Base-by-base conservation (phyloP, 495 filamentous ascomycete genomes). In the Penicillium tannophilum region DNA sequence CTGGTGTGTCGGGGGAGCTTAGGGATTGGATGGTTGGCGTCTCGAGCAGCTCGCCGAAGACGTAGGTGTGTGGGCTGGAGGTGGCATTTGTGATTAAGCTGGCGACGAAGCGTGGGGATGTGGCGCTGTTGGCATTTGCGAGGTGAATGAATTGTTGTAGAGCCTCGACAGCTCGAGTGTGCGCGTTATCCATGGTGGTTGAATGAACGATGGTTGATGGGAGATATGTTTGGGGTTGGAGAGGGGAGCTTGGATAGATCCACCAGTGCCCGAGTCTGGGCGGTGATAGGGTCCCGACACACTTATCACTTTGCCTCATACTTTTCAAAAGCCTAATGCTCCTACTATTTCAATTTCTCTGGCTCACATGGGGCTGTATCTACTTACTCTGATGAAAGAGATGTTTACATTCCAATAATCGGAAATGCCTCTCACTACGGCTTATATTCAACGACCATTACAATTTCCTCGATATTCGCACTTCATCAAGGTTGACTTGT, bases 1-100 rank as follows among this genome's bases (percentile, higher is more conserved):
- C 66, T 26, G 76, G 74, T 9, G 72, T 74, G 12, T 77, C 72
- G 26, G 74, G 60, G 14, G 75, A 69, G 30, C 82, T 74, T 19
- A 98, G 84, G 3, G 85, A 78, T 70, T 95, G 90, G 63, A 98
- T 86, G 62, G 92, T 88, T 2, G 89, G 88, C 2, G 86, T 86
- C 62, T 90, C 83, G 9, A 99, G 86, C 0, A 99, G 87, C 79
- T 98, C 94, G 50, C 90, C 85, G 79, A 99, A 99, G 78, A 98
- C 86, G 73, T 88, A 98, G 67, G 91, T 93, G 69, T 96, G 90
- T 10, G 90, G 86, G 50, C 84, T 86, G 19, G 91, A 90, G 44
- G 92, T 98, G 28, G 92, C 94, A 76, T 92, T 91, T 19, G 83
- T 84, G 64, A 98, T 83, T 10, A 99, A 84, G 65, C 97, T 91